These are phyloP conservation scores for Penicillium concentricum DNA, from an alignment of 2,329 filamentous ascomycete species.

Conservation along the genomic window DNA sequence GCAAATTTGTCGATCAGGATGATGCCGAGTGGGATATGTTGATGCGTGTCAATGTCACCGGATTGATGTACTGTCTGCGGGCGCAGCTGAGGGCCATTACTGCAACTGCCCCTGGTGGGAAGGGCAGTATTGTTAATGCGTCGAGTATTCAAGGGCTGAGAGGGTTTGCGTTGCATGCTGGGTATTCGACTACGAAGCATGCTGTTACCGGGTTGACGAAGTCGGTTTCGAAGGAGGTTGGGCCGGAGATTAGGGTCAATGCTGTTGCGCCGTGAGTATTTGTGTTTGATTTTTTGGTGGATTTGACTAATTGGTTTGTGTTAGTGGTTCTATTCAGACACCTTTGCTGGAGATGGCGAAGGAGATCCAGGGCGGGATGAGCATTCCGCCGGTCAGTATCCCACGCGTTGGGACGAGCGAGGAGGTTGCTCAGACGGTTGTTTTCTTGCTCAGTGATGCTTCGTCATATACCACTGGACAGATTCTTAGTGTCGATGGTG, in stretches of 20 bases:
- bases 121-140: constrained; percentile 59
- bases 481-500: constrained; percentile 49
- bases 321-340: constrained; percentile 35
- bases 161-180: constrained; percentile 32
- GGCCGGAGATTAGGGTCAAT: constrained; percentile 41
- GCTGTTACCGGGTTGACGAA: constrained; percentile 36
- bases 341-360: constrained; percentile 30
- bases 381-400: constrained; percentile 21
- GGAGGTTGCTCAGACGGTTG: constrained; percentile 46
- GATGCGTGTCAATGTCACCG: constrained; percentile 48
- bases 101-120: constrained; percentile 11
- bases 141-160: constrained; percentile 43
- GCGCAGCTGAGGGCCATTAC: constrained; percentile 49
- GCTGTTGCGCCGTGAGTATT: constrained; percentile 43
- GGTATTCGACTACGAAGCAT: constrained; percentile 39
- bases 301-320: constrained; percentile 1
- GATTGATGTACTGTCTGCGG: constrained; percentile 53
- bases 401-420: constrained; percentile 32
- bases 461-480: constrained; percentile 49
- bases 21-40: constrained; percentile 46
- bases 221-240: constrained; percentile 40
- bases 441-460: constrained; percentile 50
- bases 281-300: neutral
- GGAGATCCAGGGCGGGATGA: constrained; percentile 23
- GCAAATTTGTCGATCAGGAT: constrained; percentile 32